Conservation (phyloP, 305 asterid genomes). For the Ajuga reptans region DNA sequence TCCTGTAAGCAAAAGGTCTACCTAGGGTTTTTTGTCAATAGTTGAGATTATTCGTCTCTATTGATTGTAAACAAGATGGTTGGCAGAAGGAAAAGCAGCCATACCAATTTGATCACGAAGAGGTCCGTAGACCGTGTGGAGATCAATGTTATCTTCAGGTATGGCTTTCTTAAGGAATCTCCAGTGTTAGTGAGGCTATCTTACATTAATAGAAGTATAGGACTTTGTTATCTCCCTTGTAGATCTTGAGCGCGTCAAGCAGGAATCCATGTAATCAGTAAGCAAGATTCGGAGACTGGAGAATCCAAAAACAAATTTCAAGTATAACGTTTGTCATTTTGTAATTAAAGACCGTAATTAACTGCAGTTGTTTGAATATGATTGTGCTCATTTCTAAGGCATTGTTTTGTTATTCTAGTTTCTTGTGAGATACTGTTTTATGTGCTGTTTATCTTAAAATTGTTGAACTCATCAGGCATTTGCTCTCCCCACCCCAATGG, state of each 20-base stretch:
- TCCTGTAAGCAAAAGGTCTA: slow-evolving; percentile 50
- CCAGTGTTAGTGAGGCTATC: background rate
- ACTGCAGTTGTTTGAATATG: slow-evolving; percentile 7
- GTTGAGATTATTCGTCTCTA: slow-evolving; percentile 18
- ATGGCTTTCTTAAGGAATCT: slow-evolving; percentile 22
- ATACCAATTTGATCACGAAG: slow-evolving; percentile 52
- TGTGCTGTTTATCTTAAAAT: background rate
- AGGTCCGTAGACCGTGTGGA: slow-evolving; percentile 67
- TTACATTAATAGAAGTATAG: background rate
- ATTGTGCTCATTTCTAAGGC: background rate
- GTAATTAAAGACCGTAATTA: background rate
- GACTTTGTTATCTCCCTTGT: background rate
- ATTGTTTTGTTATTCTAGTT: background rate
- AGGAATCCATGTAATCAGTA: too few relatives aligned
- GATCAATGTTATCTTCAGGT: slow-evolving; percentile 88
- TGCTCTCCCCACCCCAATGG: background rate
- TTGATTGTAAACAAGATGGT: slow-evolving; percentile 24
- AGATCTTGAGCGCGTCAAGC: background rate
- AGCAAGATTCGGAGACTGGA: background rate
- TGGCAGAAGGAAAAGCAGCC: slow-evolving; percentile 68
- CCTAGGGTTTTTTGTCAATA: slow-evolving; percentile 4
- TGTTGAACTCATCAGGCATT: background rate
- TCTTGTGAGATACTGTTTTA: background rate
- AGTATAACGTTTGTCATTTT: background rate
- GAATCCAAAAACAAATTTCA: background rate